Percentiles rank a stretch among this genome's conserved stretches.
Conservation (phyloP, 495 filamentous ascomycete species). For the Aspergillus kassunensis region DNA sequence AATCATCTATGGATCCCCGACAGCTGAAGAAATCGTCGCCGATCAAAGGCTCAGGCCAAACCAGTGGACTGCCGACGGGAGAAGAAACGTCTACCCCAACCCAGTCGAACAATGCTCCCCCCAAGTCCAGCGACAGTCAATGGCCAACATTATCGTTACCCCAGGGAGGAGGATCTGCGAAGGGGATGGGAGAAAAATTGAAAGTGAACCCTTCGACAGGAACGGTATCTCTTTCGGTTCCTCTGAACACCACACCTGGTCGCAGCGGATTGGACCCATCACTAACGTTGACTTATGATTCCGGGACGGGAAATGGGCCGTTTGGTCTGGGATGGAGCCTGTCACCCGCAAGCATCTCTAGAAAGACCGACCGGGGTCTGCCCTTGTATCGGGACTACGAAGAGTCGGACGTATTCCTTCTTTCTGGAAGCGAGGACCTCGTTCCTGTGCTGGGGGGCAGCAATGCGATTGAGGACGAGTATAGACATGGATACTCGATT, state of each 20-base stretch:
- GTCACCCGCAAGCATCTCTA: neutral
- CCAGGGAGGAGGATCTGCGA: too few relatives aligned
- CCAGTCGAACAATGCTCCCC: too few relatives aligned
- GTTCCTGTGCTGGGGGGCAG: neutral
- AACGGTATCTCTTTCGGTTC: neutral
- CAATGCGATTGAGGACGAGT: neutral
- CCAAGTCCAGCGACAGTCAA: too few relatives aligned
- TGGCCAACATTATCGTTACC: too few relatives aligned
- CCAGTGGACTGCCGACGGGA: too few relatives aligned
- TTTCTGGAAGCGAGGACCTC: neutral
- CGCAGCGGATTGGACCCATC: neutral
- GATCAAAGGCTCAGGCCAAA: too few relatives aligned
- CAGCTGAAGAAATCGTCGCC: too few relatives aligned
- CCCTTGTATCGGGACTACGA: neutral
- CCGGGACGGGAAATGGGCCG: neutral
- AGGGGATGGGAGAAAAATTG: conserved; percentile 7
- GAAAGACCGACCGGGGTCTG: neutral
- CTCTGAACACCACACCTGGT: neutral
- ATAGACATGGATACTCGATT: neutral
- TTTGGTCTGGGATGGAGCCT: conserved; percentile 4
- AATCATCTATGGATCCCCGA: too few relatives aligned
- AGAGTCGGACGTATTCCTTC: neutral
- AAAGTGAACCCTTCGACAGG: neutral
- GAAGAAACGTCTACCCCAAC: too few relatives aligned
- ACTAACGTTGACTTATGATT: neutral